A percentile compares a stretch with the other conserved stretches of the same genome.
These are phyloP conservation scores for Osmozyma mogii DNA, from an alignment of 805 yeast species.

Conservation along the genomic window DNA sequence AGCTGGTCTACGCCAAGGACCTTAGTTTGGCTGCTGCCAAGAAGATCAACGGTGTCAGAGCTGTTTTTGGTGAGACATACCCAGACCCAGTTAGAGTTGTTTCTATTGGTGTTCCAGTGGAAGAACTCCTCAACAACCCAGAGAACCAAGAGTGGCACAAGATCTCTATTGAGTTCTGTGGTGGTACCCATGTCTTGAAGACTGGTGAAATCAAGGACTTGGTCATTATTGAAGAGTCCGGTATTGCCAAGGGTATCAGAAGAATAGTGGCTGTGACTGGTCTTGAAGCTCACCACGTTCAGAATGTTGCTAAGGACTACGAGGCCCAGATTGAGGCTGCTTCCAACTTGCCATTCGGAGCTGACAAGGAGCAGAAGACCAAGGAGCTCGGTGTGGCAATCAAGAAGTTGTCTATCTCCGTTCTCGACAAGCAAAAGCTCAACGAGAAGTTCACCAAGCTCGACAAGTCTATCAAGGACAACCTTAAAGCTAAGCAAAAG, in stretches of 20 bases:
- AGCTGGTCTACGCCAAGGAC: slow-evolving; percentile 73
- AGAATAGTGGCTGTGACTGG: slow-evolving; percentile 98
- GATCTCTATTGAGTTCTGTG: slow-evolving; percentile 91
- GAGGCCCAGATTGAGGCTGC: slow-evolving; percentile 51
- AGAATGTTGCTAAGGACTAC: slow-evolving; percentile 72
- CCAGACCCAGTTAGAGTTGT: slow-evolving; percentile 99
- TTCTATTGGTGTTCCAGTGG: slow-evolving; percentile 87
- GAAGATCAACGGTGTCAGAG: slow-evolving; percentile 79
- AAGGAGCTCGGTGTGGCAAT: slow-evolving; percentile 80
- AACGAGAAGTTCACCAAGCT: slow-evolving; percentile 67
- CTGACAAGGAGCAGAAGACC: slow-evolving; percentile 69
- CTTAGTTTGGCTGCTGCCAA: slow-evolving; percentile 70
- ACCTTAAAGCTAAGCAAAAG: slow-evolving; percentile 79
- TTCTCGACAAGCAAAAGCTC: slow-evolving; percentile 67
- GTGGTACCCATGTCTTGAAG: slow-evolving; percentile 94
- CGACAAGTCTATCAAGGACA: slow-evolving; percentile 85
- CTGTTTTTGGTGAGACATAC: slow-evolving; percentile 97
- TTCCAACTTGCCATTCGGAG: slow-evolving; percentile 60
- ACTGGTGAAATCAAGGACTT: slow-evolving; percentile 91
- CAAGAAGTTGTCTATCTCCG: slow-evolving; percentile 76
- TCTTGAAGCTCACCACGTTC: slow-evolving; percentile 81
- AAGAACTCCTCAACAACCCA: slow-evolving; percentile 69
- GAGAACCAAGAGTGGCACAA: slow-evolving; percentile 65
- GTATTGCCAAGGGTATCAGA: slow-evolving; percentile 98
- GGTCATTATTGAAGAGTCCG: slow-evolving; percentile 86